Conservation (phyloP, 2,329 filamentous ascomycete genomes). For the Epichloe uncinata region DNA sequence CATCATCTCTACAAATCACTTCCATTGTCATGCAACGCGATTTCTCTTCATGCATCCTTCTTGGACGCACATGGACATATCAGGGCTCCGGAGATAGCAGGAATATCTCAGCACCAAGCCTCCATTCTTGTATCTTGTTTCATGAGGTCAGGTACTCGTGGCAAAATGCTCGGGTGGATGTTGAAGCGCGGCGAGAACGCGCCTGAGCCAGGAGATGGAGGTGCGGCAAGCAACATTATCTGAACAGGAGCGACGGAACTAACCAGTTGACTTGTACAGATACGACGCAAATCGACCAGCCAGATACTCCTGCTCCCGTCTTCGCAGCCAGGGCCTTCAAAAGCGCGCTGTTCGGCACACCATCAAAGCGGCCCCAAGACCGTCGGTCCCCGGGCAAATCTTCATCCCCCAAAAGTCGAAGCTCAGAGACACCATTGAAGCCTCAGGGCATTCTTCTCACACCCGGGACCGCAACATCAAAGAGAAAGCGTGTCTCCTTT, state of each 20-base stretch:
- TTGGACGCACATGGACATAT: not conserved
- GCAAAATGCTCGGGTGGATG: slow-evolving; percentile 46
- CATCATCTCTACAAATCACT: no score
- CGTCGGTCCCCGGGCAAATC: slow-evolving; percentile 10
- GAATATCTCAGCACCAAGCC: not conserved
- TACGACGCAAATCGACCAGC: slow-evolving; percentile 38
- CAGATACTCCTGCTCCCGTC: slow-evolving; percentile 52
- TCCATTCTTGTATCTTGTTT: not conserved
- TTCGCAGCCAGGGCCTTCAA: slow-evolving; percentile 54
- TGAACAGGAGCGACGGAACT: not conserved
- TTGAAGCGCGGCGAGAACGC: slow-evolving; percentile 32
- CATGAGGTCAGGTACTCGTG: not conserved
- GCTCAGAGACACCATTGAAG: slow-evolving; percentile 33
- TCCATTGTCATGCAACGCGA: not conserved
- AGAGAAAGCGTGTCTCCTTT: slow-evolving; percentile 53
- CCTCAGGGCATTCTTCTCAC: slow-evolving; percentile 49
- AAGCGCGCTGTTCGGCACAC: slow-evolving; percentile 49
- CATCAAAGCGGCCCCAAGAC: slow-evolving; percentile 27
- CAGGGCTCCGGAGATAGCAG: not conserved
- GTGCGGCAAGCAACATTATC: slow-evolving; percentile 2
- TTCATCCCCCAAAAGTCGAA: slow-evolving; percentile 11
- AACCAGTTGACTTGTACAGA: slow-evolving; percentile 14
- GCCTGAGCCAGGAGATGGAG: slow-evolving; percentile 17
- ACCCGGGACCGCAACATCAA: slow-evolving; percentile 46
- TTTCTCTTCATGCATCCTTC: not conserved